Conservation (phyloP, 2,329 filamentous ascomycete genomes). For the Phialophora tarda region DNA sequence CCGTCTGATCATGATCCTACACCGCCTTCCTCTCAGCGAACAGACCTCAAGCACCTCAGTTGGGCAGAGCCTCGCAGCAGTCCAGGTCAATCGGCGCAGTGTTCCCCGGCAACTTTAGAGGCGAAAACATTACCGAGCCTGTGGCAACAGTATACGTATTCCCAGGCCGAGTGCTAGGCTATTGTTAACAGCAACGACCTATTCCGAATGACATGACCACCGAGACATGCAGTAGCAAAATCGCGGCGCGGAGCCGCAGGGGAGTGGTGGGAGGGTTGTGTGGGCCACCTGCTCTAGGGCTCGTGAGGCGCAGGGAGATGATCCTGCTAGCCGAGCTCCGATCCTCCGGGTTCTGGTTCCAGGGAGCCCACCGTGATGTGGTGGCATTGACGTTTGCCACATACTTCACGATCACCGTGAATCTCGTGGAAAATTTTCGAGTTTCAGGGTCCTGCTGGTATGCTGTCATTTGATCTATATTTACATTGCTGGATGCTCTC, state of each 20-base stretch:
- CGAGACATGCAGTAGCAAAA: slow-evolving; percentile 13
- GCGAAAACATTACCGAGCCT: background rate
- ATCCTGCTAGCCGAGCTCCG: background rate
- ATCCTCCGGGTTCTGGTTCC: background rate
- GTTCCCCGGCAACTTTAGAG: background rate
- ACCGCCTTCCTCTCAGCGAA: background rate
- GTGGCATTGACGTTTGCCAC: background rate
- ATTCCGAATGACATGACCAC: background rate
- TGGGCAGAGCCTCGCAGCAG: background rate
- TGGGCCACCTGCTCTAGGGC: slow-evolving; percentile 1
- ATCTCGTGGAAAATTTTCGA: background rate
- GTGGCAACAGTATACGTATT: background rate
- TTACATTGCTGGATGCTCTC: background rate
- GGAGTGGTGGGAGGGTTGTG: background rate
- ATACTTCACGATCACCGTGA: background rate
- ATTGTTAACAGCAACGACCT: slow-evolving; percentile 2
- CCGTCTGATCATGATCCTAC: background rate
- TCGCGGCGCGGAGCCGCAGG: background rate
- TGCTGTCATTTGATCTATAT: background rate
- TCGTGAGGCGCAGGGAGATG: background rate
- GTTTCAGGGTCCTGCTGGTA: background rate
- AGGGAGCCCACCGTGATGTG: background rate
- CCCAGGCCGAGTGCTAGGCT: background rate
- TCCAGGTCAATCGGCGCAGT: background rate
- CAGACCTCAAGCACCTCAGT: background rate